Base-by-base conservation (phyloP, 2,329 filamentous ascomycete genomes). In the Colletotrichum sp. region DNA sequence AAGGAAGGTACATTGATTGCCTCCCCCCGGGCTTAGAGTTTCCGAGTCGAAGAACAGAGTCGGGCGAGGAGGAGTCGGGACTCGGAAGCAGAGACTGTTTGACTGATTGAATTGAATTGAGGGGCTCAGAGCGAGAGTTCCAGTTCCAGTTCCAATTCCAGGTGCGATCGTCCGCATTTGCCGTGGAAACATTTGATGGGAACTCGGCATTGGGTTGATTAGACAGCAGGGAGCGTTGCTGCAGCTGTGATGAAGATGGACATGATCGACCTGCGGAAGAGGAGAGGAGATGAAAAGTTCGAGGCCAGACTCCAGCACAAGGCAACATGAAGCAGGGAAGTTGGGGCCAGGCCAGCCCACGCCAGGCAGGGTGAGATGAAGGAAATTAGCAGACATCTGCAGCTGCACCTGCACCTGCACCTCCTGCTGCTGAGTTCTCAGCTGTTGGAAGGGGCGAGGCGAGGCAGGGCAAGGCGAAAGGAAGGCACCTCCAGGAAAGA, bases 201-300 rank as follows among this genome's bases (percentile, higher is more conserved):
- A 55, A 70, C 57, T 76, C 73, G 69, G 73, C 55, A 72, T 72
- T 72, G 59, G 44, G 39, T 68, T 72, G 62, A 68, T 68, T 72
- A 62, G 22, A 25, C 29, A 34, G 32, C 73, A 69, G 59, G 73
- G 70, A 72, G 73, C 29, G 49, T 36, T 65, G 73, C 59, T 76
- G 70, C 73, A 65, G 30, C 32, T 49, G 49, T 68, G 65, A 73
- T 73, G 64, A 73, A 73, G 70, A 73, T 73, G 70, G 64, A 49
- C 70, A 76, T 68, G 73, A 76, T 76, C 73, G 70, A 39, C 69
- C 30, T 65, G 30, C 22, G 39, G 57, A 27, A n/a, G 29, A 19
- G 32, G 64, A 64, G 49, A 71, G 72, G 69, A 75, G 68, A 70
- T 70, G 68, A 70, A 39, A 32, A 32, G 36, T 52, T 70, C 57